Base-by-base conservation (phyloP, 2,329 filamentous ascomycete species). In the Clarireedia paspali region DNA sequence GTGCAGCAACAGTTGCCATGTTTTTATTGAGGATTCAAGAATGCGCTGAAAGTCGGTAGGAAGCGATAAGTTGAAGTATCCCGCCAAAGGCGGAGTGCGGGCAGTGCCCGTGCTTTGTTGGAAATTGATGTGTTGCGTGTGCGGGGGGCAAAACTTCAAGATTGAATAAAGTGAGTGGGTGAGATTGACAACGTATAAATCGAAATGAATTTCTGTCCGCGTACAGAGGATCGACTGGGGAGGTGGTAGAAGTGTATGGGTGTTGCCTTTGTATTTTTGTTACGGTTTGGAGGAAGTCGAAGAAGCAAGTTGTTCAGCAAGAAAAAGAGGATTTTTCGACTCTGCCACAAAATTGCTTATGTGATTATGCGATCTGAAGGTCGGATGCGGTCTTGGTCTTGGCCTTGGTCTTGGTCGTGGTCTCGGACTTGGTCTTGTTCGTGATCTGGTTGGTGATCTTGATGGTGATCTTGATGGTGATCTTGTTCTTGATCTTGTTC, bases 1-100 rank as follows among this genome's bases (percentile, higher is more conserved):
- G 61, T 30, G 59, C 50, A 48, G 56, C 63, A 54, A 67, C 60
- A 7, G 65, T 64, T 17, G 64, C 62, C 68, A 70, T 70, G 54
- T 46, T 63, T 49, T 49, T 48, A 42, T 39, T 39, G n/a, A 50
- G 38, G 54, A 47, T 45, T 23, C 34, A 44, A 27, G 47, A 23
- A 44, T 20, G 56, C 27, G 52, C 50, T 53, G 50, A 51, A 59
- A 36, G 20, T 50, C 26, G 26, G 38, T 56, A 30, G 52, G 30
- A 54, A 57, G 3, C 26, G 42, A 45, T 51, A 50, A 47, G 34
- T 52, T 52, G 34, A 45, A 53, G 55, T 40, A 40, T 42, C 56
- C 62, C 59, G 59, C 59, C 57, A 49, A 50, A 55, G 61, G 53
- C 59, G 59, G 61, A 62, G 62, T 23, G 52, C 53, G 61, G 62